These are phyloP conservation scores for Moringa oleifera DNA, from an alignment of 345 rosid genomes.

Conservation along the genomic window DNA sequence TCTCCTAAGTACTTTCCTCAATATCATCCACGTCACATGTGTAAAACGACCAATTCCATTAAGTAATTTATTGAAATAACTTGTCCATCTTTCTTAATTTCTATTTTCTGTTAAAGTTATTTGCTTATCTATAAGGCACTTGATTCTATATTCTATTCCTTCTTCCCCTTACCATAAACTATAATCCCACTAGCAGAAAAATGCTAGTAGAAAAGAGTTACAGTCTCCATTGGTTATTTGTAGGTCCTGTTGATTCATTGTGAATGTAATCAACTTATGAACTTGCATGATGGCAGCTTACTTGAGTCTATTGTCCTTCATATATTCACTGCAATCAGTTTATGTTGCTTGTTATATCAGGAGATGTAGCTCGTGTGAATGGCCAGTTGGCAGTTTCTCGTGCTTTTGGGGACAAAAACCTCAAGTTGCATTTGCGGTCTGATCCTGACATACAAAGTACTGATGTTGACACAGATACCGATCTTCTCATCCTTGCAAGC, in stretches of 20 bases:
- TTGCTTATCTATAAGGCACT: no score
- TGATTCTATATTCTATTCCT: no score
- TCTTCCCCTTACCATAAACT: no score
- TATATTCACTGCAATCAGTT: not conserved
- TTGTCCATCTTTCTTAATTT: no score
- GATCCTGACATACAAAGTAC: constrained; percentile 51
- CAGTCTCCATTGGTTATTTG: not conserved
- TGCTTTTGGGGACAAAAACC: constrained; percentile 68
- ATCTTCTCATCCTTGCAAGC: constrained; percentile 65
- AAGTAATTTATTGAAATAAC: no score
- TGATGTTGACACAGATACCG: constrained; percentile 32
- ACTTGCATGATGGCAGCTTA: no score
- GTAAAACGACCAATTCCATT: no score
- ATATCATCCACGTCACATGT: no score
- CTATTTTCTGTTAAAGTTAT: no score
- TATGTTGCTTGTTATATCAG: constrained; percentile 27
- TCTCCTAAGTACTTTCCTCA: no score
- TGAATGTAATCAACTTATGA: not conserved
- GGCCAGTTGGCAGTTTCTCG: constrained; percentile 75
- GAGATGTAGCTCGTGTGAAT: constrained; percentile 67
- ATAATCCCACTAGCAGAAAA: not conserved
- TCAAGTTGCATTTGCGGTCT: constrained; percentile 62
- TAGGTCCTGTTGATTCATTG: not conserved
- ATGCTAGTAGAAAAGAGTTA: not conserved
- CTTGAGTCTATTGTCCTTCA: not conserved